Base-by-base conservation (phyloP, 2,329 filamentous ascomycete species). In the Triangularia verruculosa region DNA sequence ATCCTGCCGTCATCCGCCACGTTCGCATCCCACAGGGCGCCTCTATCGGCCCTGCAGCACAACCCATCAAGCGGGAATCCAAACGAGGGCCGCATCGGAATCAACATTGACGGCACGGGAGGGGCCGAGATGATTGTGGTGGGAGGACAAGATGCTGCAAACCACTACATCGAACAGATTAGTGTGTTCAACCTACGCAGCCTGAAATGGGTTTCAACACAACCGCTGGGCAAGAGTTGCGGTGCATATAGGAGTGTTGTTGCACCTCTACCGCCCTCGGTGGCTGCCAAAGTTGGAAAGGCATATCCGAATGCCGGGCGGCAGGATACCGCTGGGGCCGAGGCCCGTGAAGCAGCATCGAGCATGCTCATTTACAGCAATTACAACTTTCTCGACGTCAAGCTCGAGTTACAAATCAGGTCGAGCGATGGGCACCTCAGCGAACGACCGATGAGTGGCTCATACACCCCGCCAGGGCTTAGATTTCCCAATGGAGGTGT, bases 151-250 rank as follows among this genome's bases (percentile, higher is more conserved):
- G 95, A 99, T 73, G 95, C 91, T 61, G 89, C 90, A n/a, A 99
- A 99, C 75, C 93, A 97, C 75, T 99, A 99, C 74, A 99, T 99
- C 69, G 94, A 99, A 76, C 93, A 99, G 77, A 96, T 99, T 68
- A 98, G 93, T 74, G 92, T 99, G 2, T 99, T 99, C 81, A 99
- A 99, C 72, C 81, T 99, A 25, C 87, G 95, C 57, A 97, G 92
- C 74, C 79, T 98, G 64, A 96, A 95, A 77, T 99, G 95, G 95
- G 97, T 92, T 1, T 92, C 91, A 17, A 97, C 93, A 1, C 91
- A 92, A 67, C 83, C 89, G 1, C 82, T 98, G 54, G 93, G 93
- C 58, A 92, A 94, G 76, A 97, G 92, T 72, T 99, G 95, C 74
- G 95, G 95, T 67, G 95, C 95, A 1, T 99, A 99, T 76, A 88